Conservation (phyloP, 345 rosid genomes). For the Salix purpurea region DNA sequence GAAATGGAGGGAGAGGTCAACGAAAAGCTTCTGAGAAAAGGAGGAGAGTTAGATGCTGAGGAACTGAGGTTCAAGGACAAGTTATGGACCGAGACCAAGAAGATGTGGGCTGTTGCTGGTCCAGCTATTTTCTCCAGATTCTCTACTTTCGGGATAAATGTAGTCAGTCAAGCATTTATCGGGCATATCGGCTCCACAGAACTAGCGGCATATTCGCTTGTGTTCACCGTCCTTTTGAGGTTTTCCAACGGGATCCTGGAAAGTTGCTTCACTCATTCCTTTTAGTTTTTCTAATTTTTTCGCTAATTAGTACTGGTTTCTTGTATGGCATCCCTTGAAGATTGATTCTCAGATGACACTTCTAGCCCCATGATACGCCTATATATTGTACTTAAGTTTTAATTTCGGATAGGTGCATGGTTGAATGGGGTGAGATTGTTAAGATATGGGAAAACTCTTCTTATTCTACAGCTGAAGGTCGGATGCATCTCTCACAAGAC, state of each 20-base stretch:
- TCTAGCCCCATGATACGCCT: too few relatives aligned
- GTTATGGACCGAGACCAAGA: slow-evolving; percentile 56
- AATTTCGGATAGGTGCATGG: too few relatives aligned
- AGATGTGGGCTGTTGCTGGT: slow-evolving; percentile 64
- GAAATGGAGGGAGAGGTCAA: background rate
- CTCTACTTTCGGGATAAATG: slow-evolving; percentile 51
- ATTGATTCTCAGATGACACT: too few relatives aligned
- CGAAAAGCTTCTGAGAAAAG: slow-evolving; percentile 6
- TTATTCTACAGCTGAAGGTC: too few relatives aligned
- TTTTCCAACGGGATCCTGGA: slow-evolving; percentile 68
- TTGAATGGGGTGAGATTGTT: too few relatives aligned
- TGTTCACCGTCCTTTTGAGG: slow-evolving; percentile 54
- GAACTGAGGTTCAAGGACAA: slow-evolving; percentile 28
- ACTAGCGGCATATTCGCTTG: slow-evolving; percentile 70
- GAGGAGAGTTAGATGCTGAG: slow-evolving; percentile 2
- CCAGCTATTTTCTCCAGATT: slow-evolving; percentile 74
- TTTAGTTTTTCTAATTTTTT: background rate
- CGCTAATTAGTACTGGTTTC: background rate
- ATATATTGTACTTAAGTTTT: too few relatives aligned
- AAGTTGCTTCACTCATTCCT: background rate
- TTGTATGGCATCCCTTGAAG: too few relatives aligned
- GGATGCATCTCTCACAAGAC: too few relatives aligned
- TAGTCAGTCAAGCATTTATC: slow-evolving; percentile 60
- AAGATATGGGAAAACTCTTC: too few relatives aligned
- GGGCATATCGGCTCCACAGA: slow-evolving; percentile 66